These are phyloP conservation scores for Skeletonema potamos DNA, from an alignment of 108 stramenopile species.

Conservation along the genomic window DNA sequence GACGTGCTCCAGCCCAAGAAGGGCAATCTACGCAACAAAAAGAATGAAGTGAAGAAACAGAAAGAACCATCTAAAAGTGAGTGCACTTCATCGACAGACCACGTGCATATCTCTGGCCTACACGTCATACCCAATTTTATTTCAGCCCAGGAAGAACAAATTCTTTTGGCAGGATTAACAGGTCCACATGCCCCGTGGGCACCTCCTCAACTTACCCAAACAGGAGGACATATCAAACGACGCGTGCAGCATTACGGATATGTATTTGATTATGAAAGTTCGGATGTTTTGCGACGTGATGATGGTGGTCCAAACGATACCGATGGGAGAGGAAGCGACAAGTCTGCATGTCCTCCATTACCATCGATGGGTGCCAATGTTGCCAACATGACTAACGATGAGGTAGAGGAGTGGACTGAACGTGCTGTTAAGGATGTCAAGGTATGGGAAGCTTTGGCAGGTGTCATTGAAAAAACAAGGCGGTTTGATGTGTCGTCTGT, in stretches of 20 bases:
- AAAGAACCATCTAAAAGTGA: slow-evolving; percentile 71
- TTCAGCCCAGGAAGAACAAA: slow-evolving; percentile 60
- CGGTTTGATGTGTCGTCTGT: slow-evolving; percentile 29
- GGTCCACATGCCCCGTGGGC: slow-evolving; percentile 91
- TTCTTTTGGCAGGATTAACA: slow-evolving; percentile 66
- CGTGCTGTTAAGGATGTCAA: slow-evolving; percentile 40
- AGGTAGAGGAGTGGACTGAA: slow-evolving; percentile 43
- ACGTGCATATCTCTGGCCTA: slow-evolving; percentile 69
- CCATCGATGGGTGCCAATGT: slow-evolving; percentile 15
- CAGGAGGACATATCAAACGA: slow-evolving; percentile 66
- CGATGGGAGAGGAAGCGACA: background rate
- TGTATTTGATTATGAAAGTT: slow-evolving; percentile 90
- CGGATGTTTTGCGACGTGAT: slow-evolving; percentile 72
- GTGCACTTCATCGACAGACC: slow-evolving; percentile 78
- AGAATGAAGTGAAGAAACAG: slow-evolving; percentile 18
- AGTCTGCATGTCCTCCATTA: slow-evolving; percentile 26
- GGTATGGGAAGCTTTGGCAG: slow-evolving; percentile 79
- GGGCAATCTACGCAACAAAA: slow-evolving; percentile 1
- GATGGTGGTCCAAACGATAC: slow-evolving; percentile 27
- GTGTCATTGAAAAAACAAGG: slow-evolving; percentile 67
- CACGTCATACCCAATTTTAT: slow-evolving; percentile 61
- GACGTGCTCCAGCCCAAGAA: slow-evolving; percentile 52
- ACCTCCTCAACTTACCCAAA: slow-evolving; percentile 62
- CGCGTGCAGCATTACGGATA: slow-evolving; percentile 91
- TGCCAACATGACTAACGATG: slow-evolving; percentile 29